These are phyloP conservation scores for Ilex asprella DNA, from an alignment of 257 asterid genomes.

Conservation along the genomic window DNA sequence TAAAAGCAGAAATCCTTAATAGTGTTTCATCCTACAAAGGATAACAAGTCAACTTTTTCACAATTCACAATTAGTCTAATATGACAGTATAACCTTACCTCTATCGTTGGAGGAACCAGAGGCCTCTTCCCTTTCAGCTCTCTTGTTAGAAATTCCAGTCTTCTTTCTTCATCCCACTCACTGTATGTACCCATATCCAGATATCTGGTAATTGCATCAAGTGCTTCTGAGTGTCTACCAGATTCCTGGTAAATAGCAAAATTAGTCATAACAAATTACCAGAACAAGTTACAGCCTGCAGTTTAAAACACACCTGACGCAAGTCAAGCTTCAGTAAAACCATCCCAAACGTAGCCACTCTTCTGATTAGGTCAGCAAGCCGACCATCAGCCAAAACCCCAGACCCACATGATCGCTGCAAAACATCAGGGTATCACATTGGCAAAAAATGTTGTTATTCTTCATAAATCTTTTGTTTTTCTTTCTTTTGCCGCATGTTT, in stretches of 20 bases:
- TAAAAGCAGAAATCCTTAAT: too few species aligned
- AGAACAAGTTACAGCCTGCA: conserved; percentile 1
- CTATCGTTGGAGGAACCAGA: conserved; percentile 70
- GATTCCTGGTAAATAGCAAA: conserved; percentile 66
- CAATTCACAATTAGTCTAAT: too few species aligned
- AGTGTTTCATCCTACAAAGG: too few species aligned
- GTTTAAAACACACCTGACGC: conserved; percentile 62
- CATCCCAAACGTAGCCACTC: conserved; percentile 88
- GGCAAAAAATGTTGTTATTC: not conserved
- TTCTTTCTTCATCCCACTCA: conserved; percentile 89
- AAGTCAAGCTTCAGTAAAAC: conserved; percentile 95
- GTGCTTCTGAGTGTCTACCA: conserved; percentile 79
- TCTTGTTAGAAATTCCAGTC: conserved; percentile 71
- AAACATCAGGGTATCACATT: conserved; percentile 6
- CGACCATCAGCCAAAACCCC: conserved; percentile 92
- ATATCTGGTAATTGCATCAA: conserved; percentile 82
- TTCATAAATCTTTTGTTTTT: not conserved
- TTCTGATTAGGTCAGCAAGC: conserved; percentile 83
- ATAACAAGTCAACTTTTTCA: too few species aligned
- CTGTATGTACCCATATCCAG: conserved; percentile 91
- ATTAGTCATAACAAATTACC: conserved; percentile 9
- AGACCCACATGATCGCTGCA: conserved; percentile 86
- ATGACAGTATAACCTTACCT: conserved; percentile 29
- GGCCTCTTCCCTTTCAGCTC: conserved; percentile 98
- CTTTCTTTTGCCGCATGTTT: too few species aligned